These are phyloP conservation scores for Camptophora hylomeconis DNA, from an alignment of 2,329 filamentous ascomycete species.

Conservation along the genomic window DNA sequence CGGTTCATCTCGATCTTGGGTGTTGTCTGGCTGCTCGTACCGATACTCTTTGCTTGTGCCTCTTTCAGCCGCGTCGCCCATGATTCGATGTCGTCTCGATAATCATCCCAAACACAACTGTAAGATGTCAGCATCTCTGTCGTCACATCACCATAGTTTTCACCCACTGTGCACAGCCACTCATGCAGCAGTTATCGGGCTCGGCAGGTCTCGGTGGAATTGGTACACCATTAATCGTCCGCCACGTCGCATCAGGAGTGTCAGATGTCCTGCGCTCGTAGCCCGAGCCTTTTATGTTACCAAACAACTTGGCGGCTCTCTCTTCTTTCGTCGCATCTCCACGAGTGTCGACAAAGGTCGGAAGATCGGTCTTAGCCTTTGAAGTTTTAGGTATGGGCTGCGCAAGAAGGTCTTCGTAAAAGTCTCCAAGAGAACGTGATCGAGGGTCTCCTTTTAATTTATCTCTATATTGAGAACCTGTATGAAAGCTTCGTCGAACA, in stretches of 20 bases:
- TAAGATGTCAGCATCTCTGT: background rate
- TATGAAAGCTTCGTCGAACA: constrained; percentile 1
- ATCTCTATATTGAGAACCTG: constrained; percentile 15
- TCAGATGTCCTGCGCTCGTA: constrained; percentile 42
- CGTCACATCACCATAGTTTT: background rate
- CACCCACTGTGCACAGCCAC: constrained; percentile 66
- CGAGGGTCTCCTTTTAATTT: constrained; percentile 16
- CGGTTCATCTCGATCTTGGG: constrained; percentile 18
- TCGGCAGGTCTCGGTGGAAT: constrained; percentile 77
- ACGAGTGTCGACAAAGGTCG: constrained; percentile 11
- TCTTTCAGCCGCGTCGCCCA: constrained; percentile 58
- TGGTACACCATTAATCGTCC: constrained; percentile 57
- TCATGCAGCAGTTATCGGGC: constrained; percentile 99
- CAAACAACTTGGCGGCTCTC: constrained; percentile 63
- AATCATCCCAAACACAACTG: constrained; percentile 80
- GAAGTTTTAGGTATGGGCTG: constrained; percentile 15
- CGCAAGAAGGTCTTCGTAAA: constrained; percentile 30
- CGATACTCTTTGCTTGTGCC: constrained; percentile 37
- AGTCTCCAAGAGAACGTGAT: constrained; percentile 29
- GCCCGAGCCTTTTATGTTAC: constrained; percentile 61
- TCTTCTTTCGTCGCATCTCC: constrained; percentile 22
- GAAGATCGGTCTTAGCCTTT: constrained; percentile 7
- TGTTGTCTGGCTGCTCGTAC: constrained; percentile 9
- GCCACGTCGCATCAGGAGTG: constrained; percentile 40
- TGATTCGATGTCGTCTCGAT: constrained; percentile 80